Base-by-base conservation (phyloP, 164 flowering plant genomes). In the Chloranthus sessilifolius region DNA sequence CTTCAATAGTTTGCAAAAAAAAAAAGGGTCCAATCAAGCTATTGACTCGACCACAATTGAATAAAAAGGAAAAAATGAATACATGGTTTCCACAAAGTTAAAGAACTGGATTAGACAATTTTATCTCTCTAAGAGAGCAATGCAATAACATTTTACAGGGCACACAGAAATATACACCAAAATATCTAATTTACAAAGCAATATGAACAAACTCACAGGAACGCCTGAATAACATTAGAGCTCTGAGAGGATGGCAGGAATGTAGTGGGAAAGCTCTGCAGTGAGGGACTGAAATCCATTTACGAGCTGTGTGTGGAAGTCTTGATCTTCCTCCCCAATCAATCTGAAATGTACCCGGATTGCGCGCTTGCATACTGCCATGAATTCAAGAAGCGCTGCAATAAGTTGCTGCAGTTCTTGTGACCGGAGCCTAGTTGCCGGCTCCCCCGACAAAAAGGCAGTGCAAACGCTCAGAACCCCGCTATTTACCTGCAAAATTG, bases 361-460 rank as follows among this genome's bases (percentile, higher is more conserved):
- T 8, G 99, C 99, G 22, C 99, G 85, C 67, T 92, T 92, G 66
- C 99, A 92, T 9, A 92, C 97, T 17, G 99, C 99, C 99, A 88
- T 92, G 63, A 92, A 92, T 63, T 92, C 99, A 9, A 92, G 85
- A 5, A 92, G 95, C 7, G 99, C 99, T n/a, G 99, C 97, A 29
- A 92, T 89, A 3, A 88, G 88, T 66, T 92, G 99, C 69, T 92
- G 99, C 34, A 92, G 70, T 64, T 92, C 99, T 55, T 92, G 97
- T 7, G 97, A 89, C 24, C 99, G 81, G 53, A 92, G 61, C 64
- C 95, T 82, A 14, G 99, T 92, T 16, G 99, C 95, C 4, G 99
- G 99, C 69, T 92, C 97, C 34, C 99, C 99, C 0, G 99, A 92
- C 30, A 92, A 68, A 68, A 92, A 92, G 24, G 97, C 99, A 3